Percentiles rank a stretch among this genome's conserved stretches.
phyloP scores from a whole-genome alignment of 2,329 filamentous ascomycete species.

The Aspergillus hiratsukae region DNA sequence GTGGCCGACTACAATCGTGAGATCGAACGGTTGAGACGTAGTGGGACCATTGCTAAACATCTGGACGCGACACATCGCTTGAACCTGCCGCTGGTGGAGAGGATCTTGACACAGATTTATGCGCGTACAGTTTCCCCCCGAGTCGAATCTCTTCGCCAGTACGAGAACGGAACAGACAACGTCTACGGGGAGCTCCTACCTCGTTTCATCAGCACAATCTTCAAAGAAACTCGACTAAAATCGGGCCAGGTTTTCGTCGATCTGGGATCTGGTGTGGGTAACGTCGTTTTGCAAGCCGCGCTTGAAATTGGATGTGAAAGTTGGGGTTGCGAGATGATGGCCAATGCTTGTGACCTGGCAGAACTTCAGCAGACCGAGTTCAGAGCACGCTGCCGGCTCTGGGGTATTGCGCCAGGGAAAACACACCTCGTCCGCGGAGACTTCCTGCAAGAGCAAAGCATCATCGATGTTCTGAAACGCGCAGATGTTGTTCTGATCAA shows the following conservation, averaged over 20 bases:
- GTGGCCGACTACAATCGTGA: constrained; percentile 73
- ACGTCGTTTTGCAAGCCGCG: constrained; percentile 90
- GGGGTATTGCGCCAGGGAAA: constrained; percentile 76
- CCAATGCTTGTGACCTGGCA: constrained; percentile 78
- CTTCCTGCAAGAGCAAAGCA: constrained; percentile 69
- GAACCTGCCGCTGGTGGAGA: constrained; percentile 67
- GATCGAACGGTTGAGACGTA: constrained; percentile 60
- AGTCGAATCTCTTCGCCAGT: constrained; percentile 76
- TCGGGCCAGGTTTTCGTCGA: constrained; percentile 88
- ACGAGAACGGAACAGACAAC: constrained; percentile 86
- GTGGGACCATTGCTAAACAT: constrained; percentile 68
- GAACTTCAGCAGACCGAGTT: constrained; percentile 80
- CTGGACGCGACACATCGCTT: constrained; percentile 66
- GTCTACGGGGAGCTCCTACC: constrained; percentile 91
- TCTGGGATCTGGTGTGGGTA: constrained; percentile 91
- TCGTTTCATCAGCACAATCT: constrained; percentile 76
- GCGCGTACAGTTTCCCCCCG: constrained; percentile 86
- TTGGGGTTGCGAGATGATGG: constrained; percentile 96
- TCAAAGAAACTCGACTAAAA: constrained; percentile 71
- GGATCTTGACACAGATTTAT: constrained; percentile 84
- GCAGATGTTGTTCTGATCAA: constrained; percentile 97
- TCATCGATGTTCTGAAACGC: constrained; percentile 68
- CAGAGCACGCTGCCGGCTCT: constrained; percentile 74
- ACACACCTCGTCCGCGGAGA: constrained; percentile 79
- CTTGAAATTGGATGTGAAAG: constrained; percentile 90